A percentile compares a stretch with the other conserved stretches of the same genome.
These are phyloP conservation scores for Sphaerobolus stellatus DNA, from an alignment of 1,284 basidiomycete genomes.

Conservation along the genomic window DNA sequence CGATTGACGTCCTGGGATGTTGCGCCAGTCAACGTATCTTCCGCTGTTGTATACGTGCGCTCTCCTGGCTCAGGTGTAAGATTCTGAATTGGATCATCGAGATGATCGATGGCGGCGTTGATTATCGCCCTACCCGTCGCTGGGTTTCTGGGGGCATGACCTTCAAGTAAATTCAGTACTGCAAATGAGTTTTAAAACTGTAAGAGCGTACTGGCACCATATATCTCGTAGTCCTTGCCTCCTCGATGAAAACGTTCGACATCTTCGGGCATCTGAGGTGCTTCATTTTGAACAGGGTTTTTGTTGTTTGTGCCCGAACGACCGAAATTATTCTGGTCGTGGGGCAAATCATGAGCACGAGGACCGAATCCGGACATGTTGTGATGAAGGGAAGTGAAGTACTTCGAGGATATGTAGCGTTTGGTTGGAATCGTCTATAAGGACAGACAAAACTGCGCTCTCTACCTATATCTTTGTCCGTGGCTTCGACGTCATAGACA, in stretches of 20 bases:
- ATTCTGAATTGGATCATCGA: not conserved
- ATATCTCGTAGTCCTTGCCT: not conserved
- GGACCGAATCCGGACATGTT: not conserved
- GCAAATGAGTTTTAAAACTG: not conserved
- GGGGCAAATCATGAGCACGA: not conserved
- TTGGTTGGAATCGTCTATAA: too few relatives aligned
- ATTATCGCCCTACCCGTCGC: not conserved
- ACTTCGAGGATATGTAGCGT: too few relatives aligned
- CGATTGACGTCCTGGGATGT: conserved; percentile 35
- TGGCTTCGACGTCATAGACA: too few relatives aligned
- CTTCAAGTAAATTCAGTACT: not conserved
- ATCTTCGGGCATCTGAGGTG: not conserved
- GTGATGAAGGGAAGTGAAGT: too few relatives aligned
- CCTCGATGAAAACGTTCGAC: not conserved
- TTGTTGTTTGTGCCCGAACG: not conserved
- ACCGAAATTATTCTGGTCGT: not conserved
- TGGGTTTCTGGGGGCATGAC: not conserved
- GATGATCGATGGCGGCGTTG: not conserved
- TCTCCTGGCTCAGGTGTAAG: not conserved
- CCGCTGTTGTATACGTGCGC: conserved; percentile 11
- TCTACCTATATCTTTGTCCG: too few relatives aligned
- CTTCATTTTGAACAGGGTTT: not conserved
- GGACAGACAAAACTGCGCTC: too few relatives aligned
- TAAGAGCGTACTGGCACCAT: not conserved
- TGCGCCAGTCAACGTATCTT: conserved; percentile 22